Conservation (phyloP, 2,329 filamentous ascomycete genomes). For the Penicillium concentricum region DNA sequence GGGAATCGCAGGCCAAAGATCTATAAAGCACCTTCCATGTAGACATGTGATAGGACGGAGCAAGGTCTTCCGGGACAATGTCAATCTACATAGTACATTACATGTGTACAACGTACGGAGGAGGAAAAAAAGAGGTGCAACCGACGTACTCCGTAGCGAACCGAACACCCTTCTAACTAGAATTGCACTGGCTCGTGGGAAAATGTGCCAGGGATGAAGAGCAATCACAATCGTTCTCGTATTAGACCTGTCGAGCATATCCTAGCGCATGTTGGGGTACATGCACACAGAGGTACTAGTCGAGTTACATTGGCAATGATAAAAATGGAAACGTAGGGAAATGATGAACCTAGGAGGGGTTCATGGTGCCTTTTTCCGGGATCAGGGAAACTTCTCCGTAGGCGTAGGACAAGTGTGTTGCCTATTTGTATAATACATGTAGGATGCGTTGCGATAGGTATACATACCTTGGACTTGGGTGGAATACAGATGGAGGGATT, state of each 20-base stretch:
- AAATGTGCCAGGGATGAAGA: not conserved
- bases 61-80: not conserved
- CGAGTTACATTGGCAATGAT: not conserved
- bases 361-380: not conserved
- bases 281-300: not conserved
- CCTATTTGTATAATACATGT: not conserved
- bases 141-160: not conserved
- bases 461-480: not conserved
- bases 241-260: not conserved
- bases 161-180: not conserved
- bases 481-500: too few species aligned
- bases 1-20: not conserved
- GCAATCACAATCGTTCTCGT: not conserved
- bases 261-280: constrained; percentile 2
- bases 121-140: not conserved
- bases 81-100: not conserved
- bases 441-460: not conserved
- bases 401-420: not conserved
- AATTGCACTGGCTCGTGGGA: not conserved
- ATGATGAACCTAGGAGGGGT: not conserved
- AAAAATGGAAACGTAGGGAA: not conserved
- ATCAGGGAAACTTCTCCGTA: not conserved
- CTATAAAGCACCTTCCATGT: not conserved
- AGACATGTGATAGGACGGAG: constrained; percentile 6
- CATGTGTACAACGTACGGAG: not conserved